These are phyloP conservation scores for Earliella scabrosa DNA, from an alignment of 1,284 basidiomycete species.

Conservation along the genomic window DNA sequence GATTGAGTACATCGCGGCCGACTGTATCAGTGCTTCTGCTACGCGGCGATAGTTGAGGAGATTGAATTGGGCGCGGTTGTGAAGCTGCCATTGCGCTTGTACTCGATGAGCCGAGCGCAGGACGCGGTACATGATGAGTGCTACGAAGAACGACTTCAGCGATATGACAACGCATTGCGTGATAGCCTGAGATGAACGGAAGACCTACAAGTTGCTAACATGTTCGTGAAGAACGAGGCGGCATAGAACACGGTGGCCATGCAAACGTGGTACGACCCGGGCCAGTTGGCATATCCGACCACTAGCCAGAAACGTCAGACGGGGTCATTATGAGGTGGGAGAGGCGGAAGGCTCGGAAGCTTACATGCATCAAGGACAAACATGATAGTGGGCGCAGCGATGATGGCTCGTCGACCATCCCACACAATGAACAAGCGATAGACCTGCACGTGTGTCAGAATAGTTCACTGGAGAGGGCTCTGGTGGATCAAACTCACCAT, in stretches of 20 bases:
- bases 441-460: background rate
- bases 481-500: constrained; percentile 1
- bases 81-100: background rate
- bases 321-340: background rate
- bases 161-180: background rate
- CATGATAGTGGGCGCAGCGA: background rate
- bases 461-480: background rate
- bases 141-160: background rate
- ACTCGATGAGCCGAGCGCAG: background rate
- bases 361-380: constrained; percentile 4
- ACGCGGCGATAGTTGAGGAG: constrained; percentile 7
- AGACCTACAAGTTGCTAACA: constrained; percentile 1
- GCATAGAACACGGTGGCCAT: constrained; percentile 1
- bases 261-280: background rate
- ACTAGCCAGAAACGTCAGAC: background rate
- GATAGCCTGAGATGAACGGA: background rate
- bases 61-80: background rate
- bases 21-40: constrained; percentile 16
- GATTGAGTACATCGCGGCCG: constrained; percentile 13
- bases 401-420: background rate
- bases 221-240: constrained; percentile 12
- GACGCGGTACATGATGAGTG: constrained; percentile 7
- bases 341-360: too few relatives aligned
- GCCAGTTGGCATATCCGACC: background rate
- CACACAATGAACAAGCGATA: constrained; percentile 10